These are phyloP conservation scores for Verticillium nonalfalfae DNA, from an alignment of 2,329 filamentous ascomycete genomes.

Conservation along the genomic window DNA sequence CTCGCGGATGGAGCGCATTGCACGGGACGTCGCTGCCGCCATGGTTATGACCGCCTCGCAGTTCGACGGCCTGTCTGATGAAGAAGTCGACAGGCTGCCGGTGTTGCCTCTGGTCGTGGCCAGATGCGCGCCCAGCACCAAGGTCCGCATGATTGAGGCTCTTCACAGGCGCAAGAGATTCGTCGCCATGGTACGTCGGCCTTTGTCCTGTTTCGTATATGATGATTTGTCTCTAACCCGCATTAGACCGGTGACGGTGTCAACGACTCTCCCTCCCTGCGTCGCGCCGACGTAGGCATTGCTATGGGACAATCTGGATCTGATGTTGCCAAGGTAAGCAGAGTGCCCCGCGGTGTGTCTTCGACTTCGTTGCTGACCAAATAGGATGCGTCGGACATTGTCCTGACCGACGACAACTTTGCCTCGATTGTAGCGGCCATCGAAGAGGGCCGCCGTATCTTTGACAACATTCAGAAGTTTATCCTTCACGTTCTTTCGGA, in stretches of 20 bases:
- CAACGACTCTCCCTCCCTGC: slow-evolving; percentile 66
- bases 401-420: slow-evolving; percentile 69
- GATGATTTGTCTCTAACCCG: neutral
- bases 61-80: slow-evolving; percentile 58
- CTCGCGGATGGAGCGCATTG: slow-evolving; percentile 38
- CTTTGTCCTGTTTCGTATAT: neutral
- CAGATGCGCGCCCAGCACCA: slow-evolving; percentile 62
- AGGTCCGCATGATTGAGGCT: slow-evolving; percentile 69
- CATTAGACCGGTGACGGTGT: slow-evolving; percentile 61
- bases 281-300: slow-evolving; percentile 65
- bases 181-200: slow-evolving; percentile 51
- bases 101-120: slow-evolving; percentile 63
- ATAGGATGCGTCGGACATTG: slow-evolving; percentile 55
- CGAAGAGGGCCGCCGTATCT: slow-evolving; percentile 65
- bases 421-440: slow-evolving; percentile 65
- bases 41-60: slow-evolving; percentile 60
- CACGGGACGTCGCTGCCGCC: slow-evolving; percentile 44
- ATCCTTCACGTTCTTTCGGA: slow-evolving; percentile 63
- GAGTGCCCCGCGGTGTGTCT: neutral
- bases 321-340: slow-evolving; percentile 51
- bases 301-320: slow-evolving; percentile 58
- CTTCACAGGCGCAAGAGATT: slow-evolving; percentile 60
- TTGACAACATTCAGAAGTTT: slow-evolving; percentile 73
- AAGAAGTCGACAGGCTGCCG: slow-evolving; percentile 57
- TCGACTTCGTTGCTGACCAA: neutral